These are phyloP conservation scores for Coprinopsis marcescibilis DNA, from an alignment of 768 basidiomycete species.

Conservation along the genomic window DNA sequence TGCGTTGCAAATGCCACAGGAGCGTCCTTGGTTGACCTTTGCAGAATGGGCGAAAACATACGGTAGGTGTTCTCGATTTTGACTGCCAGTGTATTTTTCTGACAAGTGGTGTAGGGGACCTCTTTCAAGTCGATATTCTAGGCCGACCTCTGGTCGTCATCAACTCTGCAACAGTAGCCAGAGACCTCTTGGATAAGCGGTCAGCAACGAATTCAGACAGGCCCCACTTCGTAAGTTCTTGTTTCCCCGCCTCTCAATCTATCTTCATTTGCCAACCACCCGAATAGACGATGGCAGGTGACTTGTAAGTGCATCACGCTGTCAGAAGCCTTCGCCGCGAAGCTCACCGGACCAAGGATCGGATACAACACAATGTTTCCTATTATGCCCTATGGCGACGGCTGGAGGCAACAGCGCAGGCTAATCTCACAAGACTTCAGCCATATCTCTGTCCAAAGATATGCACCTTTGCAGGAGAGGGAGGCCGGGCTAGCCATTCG, in stretches of 20 bases:
- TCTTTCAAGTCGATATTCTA: slow-evolving; percentile 10
- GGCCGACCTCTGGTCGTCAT: slow-evolving; percentile 12
- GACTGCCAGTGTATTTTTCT: too few species aligned
- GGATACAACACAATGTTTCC: slow-evolving; percentile 11
- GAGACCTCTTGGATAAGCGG: slow-evolving; percentile 13
- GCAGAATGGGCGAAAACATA: slow-evolving; percentile 9
- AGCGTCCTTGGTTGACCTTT: slow-evolving; percentile 2
- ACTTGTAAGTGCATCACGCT: slow-evolving; percentile 15
- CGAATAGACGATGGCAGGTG: slow-evolving; percentile 7
- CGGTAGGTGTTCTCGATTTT: slow-evolving; percentile 6
- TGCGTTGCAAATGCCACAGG: slow-evolving; percentile 9
- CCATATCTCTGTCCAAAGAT: slow-evolving; percentile 6
- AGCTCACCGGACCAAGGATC: slow-evolving; percentile 17
- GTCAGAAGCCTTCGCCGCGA: slow-evolving; percentile 16
- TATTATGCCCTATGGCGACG: slow-evolving; percentile 19
- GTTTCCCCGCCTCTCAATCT: neutral
- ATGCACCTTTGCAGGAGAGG: slow-evolving; percentile 15
- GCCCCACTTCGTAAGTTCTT: slow-evolving; percentile 2
- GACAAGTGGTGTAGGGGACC: slow-evolving; percentile 6
- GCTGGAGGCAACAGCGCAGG: slow-evolving; percentile 18
- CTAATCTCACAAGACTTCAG: slow-evolving; percentile 21
- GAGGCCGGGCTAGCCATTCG: slow-evolving; percentile 25
- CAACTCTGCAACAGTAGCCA: slow-evolving; percentile 10
- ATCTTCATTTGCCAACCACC: too few species aligned
- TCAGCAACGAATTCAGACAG: slow-evolving; percentile 17